Evolutionary conservation across 768 basidiomycete genomes (phyloP), one percentile per base, ranked within the genome.

Genomic region (Suillus americanus): DNA sequence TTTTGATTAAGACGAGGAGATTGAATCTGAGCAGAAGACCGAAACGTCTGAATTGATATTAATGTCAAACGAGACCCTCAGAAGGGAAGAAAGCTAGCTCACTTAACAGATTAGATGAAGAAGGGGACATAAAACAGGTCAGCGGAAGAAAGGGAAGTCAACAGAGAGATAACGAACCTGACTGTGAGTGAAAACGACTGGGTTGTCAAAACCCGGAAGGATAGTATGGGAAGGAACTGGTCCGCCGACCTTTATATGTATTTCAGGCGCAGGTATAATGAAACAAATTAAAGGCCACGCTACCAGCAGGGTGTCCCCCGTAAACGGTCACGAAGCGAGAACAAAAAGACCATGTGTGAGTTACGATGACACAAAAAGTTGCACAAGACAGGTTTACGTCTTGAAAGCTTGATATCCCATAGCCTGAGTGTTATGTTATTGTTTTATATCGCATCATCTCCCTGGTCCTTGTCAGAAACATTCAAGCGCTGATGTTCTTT

Each of bases 201-300:
- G 75, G 73, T 77, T 78, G 68, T 76, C 76, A 76, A 78, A 75
- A 76, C 75, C 75, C 75, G 57, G 71, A 69, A 70, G 73, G 55
- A 53, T 40, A 14, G 38, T 40, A 3, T 40, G 13, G 38, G 7
- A 23, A n/a, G 10, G 3, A 10, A 46, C 4, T 46, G n/a, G 45
- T 46, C 45, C n/a, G n/a, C 10, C 23, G 46, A 48, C n/a, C n/a
- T 23, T 46, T 23, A 46, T 23, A 23, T 46, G 45, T 5, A 5
- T 23, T 23, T 12, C 46, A 48, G 23, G 46, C n/a, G 10, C 60
- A 61, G 57, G 48, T 25, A 25, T 41, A 61, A 45, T 45, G 20
- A 45, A 10, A 45, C 10, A 20, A 68, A 59, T 51, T 54, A 67
- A 65, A 46, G 9, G 64, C 54, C 63, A 67, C 57, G 68, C 46